Evolutionary conservation across 306 rosid species (phyloP).

Genomic region (Quercus aquifolioides): DNA sequence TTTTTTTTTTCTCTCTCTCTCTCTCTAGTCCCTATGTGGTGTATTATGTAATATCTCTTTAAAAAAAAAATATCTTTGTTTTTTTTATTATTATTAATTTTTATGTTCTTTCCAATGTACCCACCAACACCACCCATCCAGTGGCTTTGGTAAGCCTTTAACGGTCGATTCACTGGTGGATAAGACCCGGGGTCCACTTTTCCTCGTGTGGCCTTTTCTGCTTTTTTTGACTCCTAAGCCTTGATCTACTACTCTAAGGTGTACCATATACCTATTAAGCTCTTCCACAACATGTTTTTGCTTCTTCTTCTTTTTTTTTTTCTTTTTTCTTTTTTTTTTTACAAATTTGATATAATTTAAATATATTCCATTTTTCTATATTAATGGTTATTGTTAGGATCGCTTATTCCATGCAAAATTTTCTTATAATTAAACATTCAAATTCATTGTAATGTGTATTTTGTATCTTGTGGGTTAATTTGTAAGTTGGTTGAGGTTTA

Average conservation of each 20-base stretch:
- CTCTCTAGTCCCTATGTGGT: constrained; percentile 22
- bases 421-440: no score
- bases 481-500: no score
- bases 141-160: constrained; percentile 28
- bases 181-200: constrained; percentile 29
- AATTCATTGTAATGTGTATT: no score
- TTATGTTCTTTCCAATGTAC: neutral
- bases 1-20: constrained; percentile 3
- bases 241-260: constrained; percentile 17
- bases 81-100: neutral
- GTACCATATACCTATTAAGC: neutral
- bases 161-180: constrained; percentile 44
- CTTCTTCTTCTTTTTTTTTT: no score
- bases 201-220: neutral
- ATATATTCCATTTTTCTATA: no score
- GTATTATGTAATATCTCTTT: constrained; percentile 5
- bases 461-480: no score
- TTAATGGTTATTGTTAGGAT: no score
- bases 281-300: neutral
- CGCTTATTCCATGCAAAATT: no score
- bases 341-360: no score
- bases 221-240: neutral
- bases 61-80: neutral
- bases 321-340: no score
- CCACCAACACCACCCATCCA: constrained; percentile 19